Conservation (phyloP, 2,329 filamentous ascomycete species). For the Elsinoe necatrix region DNA sequence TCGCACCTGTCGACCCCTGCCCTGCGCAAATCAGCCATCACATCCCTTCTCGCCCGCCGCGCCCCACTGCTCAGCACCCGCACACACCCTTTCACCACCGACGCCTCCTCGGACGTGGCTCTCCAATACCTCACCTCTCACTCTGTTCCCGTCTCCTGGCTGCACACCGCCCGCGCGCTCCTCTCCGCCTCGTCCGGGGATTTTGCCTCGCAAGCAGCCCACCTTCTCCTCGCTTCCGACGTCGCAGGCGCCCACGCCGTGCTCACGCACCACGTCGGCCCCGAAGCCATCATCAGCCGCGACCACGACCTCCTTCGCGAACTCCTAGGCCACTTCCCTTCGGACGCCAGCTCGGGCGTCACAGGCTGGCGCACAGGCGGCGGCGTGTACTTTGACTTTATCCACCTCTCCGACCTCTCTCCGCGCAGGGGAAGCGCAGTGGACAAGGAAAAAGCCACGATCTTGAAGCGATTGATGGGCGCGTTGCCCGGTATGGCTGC, state of each 20-base stretch:
- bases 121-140: slow-evolving; percentile 46
- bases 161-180: slow-evolving; percentile 80
- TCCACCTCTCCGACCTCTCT: slow-evolving; percentile 40
- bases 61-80: slow-evolving; percentile 59
- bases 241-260: slow-evolving; percentile 77
- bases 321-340: slow-evolving; percentile 62
- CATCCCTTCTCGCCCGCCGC: slow-evolving; percentile 53
- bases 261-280: slow-evolving; percentile 72
- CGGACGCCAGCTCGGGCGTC: slow-evolving; percentile 36
- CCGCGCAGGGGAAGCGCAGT: slow-evolving; percentile 22
- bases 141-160: slow-evolving; percentile 67
- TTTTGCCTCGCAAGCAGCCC: slow-evolving; percentile 63
- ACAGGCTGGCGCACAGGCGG: slow-evolving; percentile 71
- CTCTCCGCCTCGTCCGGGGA: slow-evolving; percentile 69
- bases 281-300: slow-evolving; percentile 69
- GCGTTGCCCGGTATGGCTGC: slow-evolving; percentile 15
- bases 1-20: slow-evolving; percentile 25
- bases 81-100: slow-evolving; percentile 42
- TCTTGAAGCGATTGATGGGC: slow-evolving; percentile 19
- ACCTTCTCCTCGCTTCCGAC: slow-evolving; percentile 67
- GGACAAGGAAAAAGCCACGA: slow-evolving; percentile 20
- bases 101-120: slow-evolving; percentile 33
- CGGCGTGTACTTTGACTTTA: slow-evolving; percentile 63
- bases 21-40: slow-evolving; percentile 25
- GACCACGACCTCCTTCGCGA: slow-evolving; percentile 63